Evolutionary conservation across 2,329 filamentous ascomycete genomes (phyloP), one percentile per base, ranked within the genome.

Genomic region (Onygenales sp.): DNA sequence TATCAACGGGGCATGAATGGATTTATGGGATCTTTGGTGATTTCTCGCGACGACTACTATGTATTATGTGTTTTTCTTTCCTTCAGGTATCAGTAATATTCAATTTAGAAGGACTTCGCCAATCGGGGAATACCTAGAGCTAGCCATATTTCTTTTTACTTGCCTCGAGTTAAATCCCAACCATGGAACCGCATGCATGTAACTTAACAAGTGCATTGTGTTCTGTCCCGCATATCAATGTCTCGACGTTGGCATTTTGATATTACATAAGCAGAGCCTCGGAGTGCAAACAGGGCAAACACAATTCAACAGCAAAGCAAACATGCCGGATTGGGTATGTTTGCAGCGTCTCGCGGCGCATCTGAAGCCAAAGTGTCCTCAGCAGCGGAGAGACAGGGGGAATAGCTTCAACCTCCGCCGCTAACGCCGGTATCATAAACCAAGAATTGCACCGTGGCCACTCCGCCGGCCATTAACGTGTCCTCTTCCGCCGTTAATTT

Each of bases 331-430:
- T 51, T 3, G 10, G 43, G 54, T 17, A 56, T 55, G 57, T 59
- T 59, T 59, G 57, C 54, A 57, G 17, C 35, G 38, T 35, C 32
- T 14, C 35, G 31, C 35, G 35, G 46, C 41, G 43, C 10, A 45
- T 51, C 27, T 44, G 43, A 56, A 57, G 58, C 56, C 58, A 60
- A 60, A 58, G 58, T 60, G 58, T 60, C 58, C 58, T 60, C 48
- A 57, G 41, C 46, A 39, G 13, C 14, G 11, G 8, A n/a, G 6
- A 13, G 27, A 21, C 27, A 36, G 21, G 3, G 31, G 14, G 11
- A 41, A 45, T 7, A 33, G 32, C 31, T 51, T 49, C 33, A 43
- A 46, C 31, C 35, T 32, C 21, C 45, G 27, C 31, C 54, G 50
- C 8, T 35, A 38, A 35, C 27, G 13, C 33, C 31, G 3, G 13